Evolutionary conservation across 2,329 filamentous ascomycete species (phyloP).

Genomic region (Paecilomyces fulvus): DNA sequence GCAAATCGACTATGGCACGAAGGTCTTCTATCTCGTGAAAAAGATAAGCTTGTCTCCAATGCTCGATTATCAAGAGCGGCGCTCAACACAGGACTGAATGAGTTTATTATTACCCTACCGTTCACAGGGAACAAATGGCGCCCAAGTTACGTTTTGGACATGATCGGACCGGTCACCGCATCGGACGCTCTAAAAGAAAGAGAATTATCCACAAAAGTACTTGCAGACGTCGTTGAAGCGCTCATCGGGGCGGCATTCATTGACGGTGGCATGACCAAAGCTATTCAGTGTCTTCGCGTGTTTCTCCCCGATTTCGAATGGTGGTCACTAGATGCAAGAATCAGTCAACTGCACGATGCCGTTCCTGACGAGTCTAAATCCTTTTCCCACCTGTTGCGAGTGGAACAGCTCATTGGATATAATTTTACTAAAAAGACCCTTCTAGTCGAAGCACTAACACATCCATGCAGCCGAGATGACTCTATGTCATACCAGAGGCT

Average conservation of each 20-base stretch:
- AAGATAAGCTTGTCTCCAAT: slow-evolving; percentile 67
- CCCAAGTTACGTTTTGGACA: slow-evolving; percentile 50
- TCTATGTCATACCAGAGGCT: slow-evolving; percentile 62
- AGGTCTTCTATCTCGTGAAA: slow-evolving; percentile 60
- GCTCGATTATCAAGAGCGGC: slow-evolving; percentile 60
- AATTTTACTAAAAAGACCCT: slow-evolving; percentile 59
- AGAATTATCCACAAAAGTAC: slow-evolving; percentile 61
- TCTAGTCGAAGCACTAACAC: slow-evolving; percentile 72
- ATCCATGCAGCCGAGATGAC: slow-evolving; percentile 53
- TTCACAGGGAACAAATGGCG: slow-evolving; percentile 69
- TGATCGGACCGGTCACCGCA: slow-evolving; percentile 17
- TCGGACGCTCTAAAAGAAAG: slow-evolving; percentile 17
- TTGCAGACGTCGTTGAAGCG: slow-evolving; percentile 83
- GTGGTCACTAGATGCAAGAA: slow-evolving; percentile 38
- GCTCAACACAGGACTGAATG: slow-evolving; percentile 55
- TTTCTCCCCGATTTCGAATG: slow-evolving; percentile 57
- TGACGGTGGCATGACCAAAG: slow-evolving; percentile 58
- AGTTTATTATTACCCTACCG: slow-evolving; percentile 59
- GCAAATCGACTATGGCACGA: slow-evolving; percentile 62
- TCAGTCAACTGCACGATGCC: slow-evolving; percentile 37
- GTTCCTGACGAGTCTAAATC: slow-evolving; percentile 32
- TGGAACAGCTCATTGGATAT: slow-evolving; percentile 65
- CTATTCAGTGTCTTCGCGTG: slow-evolving; percentile 54
- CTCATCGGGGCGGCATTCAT: slow-evolving; percentile 69
- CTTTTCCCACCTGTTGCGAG: slow-evolving; percentile 30